Conservation (phyloP, 164 flowering plant species). For the Liriodendron chinense region DNA sequence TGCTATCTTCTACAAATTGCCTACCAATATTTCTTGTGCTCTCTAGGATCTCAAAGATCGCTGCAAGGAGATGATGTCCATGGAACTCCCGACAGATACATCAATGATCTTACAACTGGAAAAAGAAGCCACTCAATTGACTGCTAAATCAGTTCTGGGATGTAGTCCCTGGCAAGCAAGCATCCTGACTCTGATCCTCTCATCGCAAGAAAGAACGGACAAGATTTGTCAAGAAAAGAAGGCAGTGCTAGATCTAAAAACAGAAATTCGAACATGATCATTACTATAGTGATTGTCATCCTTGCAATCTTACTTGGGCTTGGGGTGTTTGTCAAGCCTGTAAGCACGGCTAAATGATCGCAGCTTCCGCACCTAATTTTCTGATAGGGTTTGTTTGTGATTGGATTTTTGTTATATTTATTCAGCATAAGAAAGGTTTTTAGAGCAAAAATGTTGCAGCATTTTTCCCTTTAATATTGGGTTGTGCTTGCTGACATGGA, state of each 20-base stretch:
- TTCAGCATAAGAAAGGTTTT: neutral
- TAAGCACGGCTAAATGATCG: no score
- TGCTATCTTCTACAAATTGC: neutral
- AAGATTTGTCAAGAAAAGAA: conserved; percentile 4
- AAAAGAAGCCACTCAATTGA: conserved; percentile 36
- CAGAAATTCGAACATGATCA: conserved; percentile 21
- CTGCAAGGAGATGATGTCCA: conserved; percentile 74
- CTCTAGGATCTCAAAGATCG: conserved; percentile 68
- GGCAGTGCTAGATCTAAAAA: conserved; percentile 6
- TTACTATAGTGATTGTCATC: conserved; percentile 42
- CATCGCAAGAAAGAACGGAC: conserved; percentile 15
- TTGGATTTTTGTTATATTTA: neutral
- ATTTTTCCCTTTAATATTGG: no score
- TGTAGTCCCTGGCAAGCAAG: conserved; percentile 25
- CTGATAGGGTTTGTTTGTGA: neutral
- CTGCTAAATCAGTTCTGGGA: conserved; percentile 64
- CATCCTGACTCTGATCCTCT: conserved; percentile 18
- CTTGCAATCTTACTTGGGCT: conserved; percentile 46
- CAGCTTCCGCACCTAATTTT: neutral
- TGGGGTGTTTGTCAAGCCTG: conserved; percentile 20
- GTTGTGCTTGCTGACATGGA: no score
- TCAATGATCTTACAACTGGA: conserved; percentile 60
- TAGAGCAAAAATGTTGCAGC: no score
- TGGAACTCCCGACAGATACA: conserved; percentile 51
- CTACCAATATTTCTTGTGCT: conserved; percentile 4